Conservation (phyloP, 768 basidiomycete species). For the Rhodosporidiobolus sp. region DNA sequence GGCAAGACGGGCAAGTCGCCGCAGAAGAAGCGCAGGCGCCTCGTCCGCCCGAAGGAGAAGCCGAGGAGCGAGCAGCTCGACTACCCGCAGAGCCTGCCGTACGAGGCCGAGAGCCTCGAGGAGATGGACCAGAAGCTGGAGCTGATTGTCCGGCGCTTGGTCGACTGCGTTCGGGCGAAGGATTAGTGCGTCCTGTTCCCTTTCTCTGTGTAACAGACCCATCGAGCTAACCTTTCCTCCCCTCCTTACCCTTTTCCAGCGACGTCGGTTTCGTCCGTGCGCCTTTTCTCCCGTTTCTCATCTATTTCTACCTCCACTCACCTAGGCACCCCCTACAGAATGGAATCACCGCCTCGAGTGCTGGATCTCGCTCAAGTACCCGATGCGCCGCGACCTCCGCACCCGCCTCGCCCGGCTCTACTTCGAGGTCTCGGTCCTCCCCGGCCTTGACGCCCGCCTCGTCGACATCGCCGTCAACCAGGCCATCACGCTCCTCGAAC, state of each 20-base stretch:
- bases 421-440: slow-evolving; percentile 64
- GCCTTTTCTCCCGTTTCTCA: background rate
- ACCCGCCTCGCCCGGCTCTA: slow-evolving; percentile 72
- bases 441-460: slow-evolving; percentile 69
- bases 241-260: background rate
- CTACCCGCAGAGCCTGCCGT: slow-evolving; percentile 47
- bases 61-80: slow-evolving; percentile 38
- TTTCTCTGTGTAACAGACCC: slow-evolving; percentile 45
- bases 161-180: slow-evolving; percentile 70
- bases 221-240: background rate
- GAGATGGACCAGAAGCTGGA: slow-evolving; percentile 53
- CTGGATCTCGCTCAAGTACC: slow-evolving; percentile 80
- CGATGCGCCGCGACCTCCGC: slow-evolving; percentile 74
- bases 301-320: background rate
- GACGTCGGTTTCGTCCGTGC: slow-evolving; percentile 39
- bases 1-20: slow-evolving; percentile 8
- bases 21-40: slow-evolving; percentile 22
- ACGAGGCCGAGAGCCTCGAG: slow-evolving; percentile 50
- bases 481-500: slow-evolving; percentile 51
- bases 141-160: slow-evolving; percentile 54
- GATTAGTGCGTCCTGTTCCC: slow-evolving; percentile 61
- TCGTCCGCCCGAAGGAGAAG: slow-evolving; percentile 29
- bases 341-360: slow-evolving; percentile 47
- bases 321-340: slow-evolving; percentile 27
- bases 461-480: slow-evolving; percentile 66